Evolutionary conservation across 768 basidiomycete genomes (phyloP), one percentile per base, ranked within the genome.

Genomic region (Ramaria sp.): DNA sequence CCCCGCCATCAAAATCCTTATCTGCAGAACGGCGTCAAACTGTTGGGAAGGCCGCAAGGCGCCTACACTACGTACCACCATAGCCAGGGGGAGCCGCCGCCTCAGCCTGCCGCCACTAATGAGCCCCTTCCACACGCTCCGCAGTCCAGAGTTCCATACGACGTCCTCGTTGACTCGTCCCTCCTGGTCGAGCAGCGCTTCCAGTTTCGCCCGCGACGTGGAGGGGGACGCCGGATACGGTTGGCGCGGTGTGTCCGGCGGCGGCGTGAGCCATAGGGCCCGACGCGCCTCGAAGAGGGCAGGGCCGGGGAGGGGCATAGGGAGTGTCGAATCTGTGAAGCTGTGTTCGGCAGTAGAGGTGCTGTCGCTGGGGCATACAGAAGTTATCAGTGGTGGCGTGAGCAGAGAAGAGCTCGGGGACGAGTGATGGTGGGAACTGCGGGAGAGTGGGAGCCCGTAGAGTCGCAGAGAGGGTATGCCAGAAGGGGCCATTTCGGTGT

Each of bases 381-480:
- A 39, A 4, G 51, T 7, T 22, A 13, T n/a, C 9, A n/a, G 20
- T 13, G 51, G 9, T 19, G 51, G 31, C 51, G 72, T 79, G 98
- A 60, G 75, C 94, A 63, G 95, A 95, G 20, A 94, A 97, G 67
- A 78, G 95, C 50, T 86, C 95, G 64, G 73, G 97, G 47, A 83
- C 85, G 4, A 96, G 95, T 7, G n/a, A n/a, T n/a, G 82, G 98
- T 73, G 96, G 95, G 66, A 49, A 88, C 68, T 49, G 31, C 31
- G 24, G 22, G 48, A 33, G 15, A 33, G 1, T 1, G 22, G 48
- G 27, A 49, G 27, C 22, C 48, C 48, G 31, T 49, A 49, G 48
- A 49, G 48, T 7, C 48, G 27, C 12, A 49, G n/a, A 11, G 31
- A 30, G 9, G 48, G 24, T 33, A 31, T 49, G 27, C 48, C 48